Conservation (phyloP, 208 protist species). For the Leishmania tarentolae region DNA sequence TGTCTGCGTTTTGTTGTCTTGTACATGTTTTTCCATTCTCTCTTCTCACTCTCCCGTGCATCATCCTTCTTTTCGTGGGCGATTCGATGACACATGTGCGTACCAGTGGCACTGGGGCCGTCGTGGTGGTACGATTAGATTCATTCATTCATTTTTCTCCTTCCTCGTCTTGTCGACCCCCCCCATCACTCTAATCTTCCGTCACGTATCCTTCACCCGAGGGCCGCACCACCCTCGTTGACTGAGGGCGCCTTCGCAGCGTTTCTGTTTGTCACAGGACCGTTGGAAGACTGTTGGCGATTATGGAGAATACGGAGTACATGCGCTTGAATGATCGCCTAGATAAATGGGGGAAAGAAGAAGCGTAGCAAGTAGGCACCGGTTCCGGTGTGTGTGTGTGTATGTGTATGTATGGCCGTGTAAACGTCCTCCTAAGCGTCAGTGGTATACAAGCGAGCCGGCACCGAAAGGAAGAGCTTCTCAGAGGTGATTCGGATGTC, state of each 20-base stretch:
- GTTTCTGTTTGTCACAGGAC: not conserved
- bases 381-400: not conserved
- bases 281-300: not conserved
- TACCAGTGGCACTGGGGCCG: not conserved
- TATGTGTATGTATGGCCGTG: no score
- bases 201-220: not conserved
- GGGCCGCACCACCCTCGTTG: not conserved
- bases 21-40: not conserved
- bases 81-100: not conserved
- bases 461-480: not conserved
- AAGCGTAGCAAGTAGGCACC: not conserved
- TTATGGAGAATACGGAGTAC: not conserved
- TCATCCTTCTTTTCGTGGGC: not conserved
- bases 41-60: constrained; percentile 4
- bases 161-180: not conserved
- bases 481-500: not conserved
- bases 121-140: not conserved
- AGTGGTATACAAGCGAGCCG: not conserved
- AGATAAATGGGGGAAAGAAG: not conserved
- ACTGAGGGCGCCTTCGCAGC: not conserved
- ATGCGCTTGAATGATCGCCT: not conserved
- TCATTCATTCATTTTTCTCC: not conserved
- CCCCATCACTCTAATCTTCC: no score
- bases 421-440: not conserved
- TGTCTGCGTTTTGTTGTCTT: not conserved